These are phyloP conservation scores for Acanthochlamys bracteata DNA, from an alignment of 106 monocot species.

Conservation along the genomic window DNA sequence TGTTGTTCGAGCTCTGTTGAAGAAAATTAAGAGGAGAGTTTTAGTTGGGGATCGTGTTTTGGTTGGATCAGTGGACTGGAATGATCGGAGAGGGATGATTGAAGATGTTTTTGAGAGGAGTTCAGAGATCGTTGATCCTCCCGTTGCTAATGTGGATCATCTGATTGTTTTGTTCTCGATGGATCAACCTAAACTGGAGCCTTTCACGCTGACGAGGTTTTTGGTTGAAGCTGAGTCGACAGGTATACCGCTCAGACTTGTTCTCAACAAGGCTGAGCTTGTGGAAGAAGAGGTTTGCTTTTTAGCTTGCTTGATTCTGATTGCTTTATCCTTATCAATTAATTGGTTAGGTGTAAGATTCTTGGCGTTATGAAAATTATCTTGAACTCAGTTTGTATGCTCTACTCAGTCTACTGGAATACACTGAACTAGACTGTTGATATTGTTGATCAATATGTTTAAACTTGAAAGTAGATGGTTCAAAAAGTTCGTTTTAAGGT, in stretches of 20 bases:
- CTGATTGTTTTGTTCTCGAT: slow-evolving; percentile 72
- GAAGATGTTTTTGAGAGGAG: slow-evolving; percentile 60
- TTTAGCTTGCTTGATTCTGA: neutral
- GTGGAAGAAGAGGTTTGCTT: slow-evolving; percentile 43
- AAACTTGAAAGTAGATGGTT: too few relatives aligned
- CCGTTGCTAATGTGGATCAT: slow-evolving; percentile 78
- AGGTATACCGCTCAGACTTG: slow-evolving; percentile 68
- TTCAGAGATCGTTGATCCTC: slow-evolving; percentile 64
- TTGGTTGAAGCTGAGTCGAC: slow-evolving; percentile 89
- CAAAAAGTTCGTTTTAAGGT: too few relatives aligned
- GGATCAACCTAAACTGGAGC: slow-evolving; percentile 66
- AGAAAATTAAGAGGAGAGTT: slow-evolving; percentile 84
- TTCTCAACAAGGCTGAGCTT: slow-evolving; percentile 77
- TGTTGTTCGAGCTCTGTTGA: slow-evolving; percentile 74
- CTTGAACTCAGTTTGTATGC: too few relatives aligned
- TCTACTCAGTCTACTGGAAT: too few relatives aligned
- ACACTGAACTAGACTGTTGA: too few relatives aligned
- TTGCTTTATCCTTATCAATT: too few relatives aligned
- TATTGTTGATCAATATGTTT: too few relatives aligned
- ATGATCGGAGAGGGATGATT: slow-evolving; percentile 72
- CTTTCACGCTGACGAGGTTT: slow-evolving; percentile 73
- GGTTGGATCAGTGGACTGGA: slow-evolving; percentile 78
- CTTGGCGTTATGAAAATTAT: too few relatives aligned
- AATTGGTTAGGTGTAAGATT: too few relatives aligned
- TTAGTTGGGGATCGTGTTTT: slow-evolving; percentile 82